Conservation (phyloP, 805 yeast genomes). For the Lipomyces chichibuensis region DNA sequence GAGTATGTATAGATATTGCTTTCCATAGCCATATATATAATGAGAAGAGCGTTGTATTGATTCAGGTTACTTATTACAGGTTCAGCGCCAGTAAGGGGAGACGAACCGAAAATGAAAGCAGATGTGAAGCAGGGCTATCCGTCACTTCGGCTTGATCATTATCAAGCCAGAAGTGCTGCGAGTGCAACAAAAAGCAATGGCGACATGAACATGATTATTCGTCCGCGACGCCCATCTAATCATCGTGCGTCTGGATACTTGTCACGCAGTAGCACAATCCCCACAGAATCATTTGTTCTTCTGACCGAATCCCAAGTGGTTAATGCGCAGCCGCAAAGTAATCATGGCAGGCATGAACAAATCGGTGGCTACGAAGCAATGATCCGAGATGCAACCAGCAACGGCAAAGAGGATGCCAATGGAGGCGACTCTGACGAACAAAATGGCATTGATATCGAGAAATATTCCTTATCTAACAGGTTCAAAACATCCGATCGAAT, state of each 20-base stretch:
- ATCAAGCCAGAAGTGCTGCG: background rate
- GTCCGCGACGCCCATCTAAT: conserved; percentile 1
- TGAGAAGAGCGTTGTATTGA: background rate
- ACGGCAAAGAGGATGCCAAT: background rate
- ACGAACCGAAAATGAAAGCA: background rate
- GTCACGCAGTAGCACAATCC: background rate
- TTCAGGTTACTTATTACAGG: conserved; percentile 4
- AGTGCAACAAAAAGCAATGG: background rate
- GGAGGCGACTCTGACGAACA: conserved; percentile 3
- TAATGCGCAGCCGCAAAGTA: background rate
- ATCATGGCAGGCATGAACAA: background rate
- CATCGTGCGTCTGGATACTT: conserved; percentile 1
- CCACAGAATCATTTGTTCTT: conserved; percentile 5
- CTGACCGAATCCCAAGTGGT: conserved; percentile 6
- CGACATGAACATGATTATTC: background rate
- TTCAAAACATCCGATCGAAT: conserved; percentile 20
- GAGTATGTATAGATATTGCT: conserved; percentile 10
- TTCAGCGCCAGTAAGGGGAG: conserved; percentile 5
- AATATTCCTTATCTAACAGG: conserved; percentile 19
- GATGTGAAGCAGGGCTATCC: conserved; percentile 5
- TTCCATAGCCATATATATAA: background rate
- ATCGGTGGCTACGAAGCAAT: conserved; percentile 24
- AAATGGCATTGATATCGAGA: conserved; percentile 10
- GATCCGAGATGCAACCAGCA: conserved; percentile 4
- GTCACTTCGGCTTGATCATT: conserved; percentile 8